phyloP scores from a whole-genome alignment of 306 rosid species.

The Bauhinia variegata region DNA sequence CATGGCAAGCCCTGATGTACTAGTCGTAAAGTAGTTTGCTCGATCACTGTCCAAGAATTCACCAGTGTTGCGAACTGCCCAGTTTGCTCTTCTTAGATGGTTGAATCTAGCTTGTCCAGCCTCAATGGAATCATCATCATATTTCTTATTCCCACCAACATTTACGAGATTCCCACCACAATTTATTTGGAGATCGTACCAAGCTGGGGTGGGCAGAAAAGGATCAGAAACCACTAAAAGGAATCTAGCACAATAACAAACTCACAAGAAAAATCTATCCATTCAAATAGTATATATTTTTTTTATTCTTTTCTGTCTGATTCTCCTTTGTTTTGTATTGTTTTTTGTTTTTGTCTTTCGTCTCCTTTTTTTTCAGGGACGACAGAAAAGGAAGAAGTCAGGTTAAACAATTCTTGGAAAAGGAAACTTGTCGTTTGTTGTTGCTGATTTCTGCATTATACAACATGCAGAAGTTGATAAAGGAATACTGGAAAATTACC shows the following conservation, averaged over 20 bases:
- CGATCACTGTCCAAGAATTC: not conserved
- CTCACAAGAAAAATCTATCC: not conserved
- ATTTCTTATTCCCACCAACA: constrained; percentile 22
- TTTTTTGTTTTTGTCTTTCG: no score
- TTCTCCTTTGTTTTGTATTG: no score
- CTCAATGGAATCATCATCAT: constrained; percentile 29
- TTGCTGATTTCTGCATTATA: no score
- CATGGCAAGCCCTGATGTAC: constrained; percentile 34
- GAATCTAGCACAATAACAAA: constrained; percentile 10
- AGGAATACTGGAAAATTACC: no score
- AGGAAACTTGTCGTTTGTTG: no score
- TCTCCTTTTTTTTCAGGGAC: no score
- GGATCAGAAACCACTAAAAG: not conserved
- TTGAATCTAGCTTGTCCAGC: constrained; percentile 25
- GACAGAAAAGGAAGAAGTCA: no score
- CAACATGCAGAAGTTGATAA: no score
- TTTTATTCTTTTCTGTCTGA: no score
- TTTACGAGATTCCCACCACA: constrained; percentile 38
- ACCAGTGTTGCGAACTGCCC: constrained; percentile 15
- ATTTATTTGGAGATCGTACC: constrained; percentile 43
- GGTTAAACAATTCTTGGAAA: no score
- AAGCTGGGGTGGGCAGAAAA: constrained; percentile 27
- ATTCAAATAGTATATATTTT: not conserved
- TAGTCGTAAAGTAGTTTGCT: not conserved
- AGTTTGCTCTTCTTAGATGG: not conserved